Conservation (phyloP, 495 filamentous ascomycete genomes). For the Glarea lozoyensis region DNA sequence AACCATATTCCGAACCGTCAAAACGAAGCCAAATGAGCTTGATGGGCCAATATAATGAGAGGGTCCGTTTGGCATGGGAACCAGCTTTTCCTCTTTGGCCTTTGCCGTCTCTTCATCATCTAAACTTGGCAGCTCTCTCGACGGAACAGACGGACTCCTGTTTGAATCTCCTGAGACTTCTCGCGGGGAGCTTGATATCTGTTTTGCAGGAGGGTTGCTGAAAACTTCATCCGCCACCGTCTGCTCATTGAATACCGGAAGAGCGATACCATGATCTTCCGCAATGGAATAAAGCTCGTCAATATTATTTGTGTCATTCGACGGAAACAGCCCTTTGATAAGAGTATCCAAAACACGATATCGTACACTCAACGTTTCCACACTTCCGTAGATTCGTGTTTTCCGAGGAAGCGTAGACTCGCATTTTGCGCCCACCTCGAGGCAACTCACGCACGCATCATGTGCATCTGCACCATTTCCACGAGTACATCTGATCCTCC, state of each 20-base stretch:
- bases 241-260: conserved; percentile 15
- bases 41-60: conserved; percentile 24
- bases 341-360: conserved; percentile 36
- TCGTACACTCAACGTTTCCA: conserved; percentile 36
- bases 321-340: conserved; percentile 34
- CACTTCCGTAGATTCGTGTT: conserved; percentile 39
- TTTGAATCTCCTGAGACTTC: neutral
- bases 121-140: conserved; percentile 3
- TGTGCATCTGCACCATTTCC: conserved; percentile 15
- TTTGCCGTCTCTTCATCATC: conserved; percentile 2
- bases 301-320: conserved; percentile 29
- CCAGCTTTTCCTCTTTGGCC: conserved; percentile 17
- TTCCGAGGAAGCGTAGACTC: conserved; percentile 38
- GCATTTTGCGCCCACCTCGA: conserved; percentile 31
- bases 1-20: conserved; percentile 19
- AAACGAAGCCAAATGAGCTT: conserved; percentile 21
- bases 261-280: conserved; percentile 14
- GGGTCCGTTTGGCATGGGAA: conserved; percentile 17
- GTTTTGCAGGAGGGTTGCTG: conserved; percentile 2
- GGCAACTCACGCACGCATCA: conserved; percentile 31
- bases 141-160: conserved; percentile 7
- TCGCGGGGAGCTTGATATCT: conserved; percentile 4
- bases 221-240: conserved; percentile 16
- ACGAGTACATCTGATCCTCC: conserved; percentile 32
- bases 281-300: conserved; percentile 17